A percentile compares a stretch with the other conserved stretches of the same genome.
These are phyloP conservation scores for Solanum habrochaites DNA, from an alignment of 257 asterid species.

Conservation along the genomic window DNA sequence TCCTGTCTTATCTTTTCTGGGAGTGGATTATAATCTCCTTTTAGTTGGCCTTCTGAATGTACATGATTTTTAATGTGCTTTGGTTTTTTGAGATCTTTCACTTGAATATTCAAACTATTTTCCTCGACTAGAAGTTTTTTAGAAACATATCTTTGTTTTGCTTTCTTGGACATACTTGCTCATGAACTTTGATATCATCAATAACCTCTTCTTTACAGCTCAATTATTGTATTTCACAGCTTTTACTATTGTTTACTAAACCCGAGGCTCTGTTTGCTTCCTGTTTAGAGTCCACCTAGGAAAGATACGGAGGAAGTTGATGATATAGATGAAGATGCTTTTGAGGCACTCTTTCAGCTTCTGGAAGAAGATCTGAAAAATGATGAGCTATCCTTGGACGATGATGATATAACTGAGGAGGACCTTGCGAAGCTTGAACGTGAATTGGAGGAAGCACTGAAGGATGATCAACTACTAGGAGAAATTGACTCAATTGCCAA, in stretches of 20 bases:
- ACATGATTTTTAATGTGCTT: background rate
- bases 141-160: background rate
- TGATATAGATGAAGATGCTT: slow-evolving; percentile 74
- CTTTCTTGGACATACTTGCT: background rate
- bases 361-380: slow-evolving; percentile 87
- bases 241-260: background rate
- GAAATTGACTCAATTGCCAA: slow-evolving; percentile 26
- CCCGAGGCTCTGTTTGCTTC: slow-evolving; percentile 1
- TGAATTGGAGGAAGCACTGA: slow-evolving; percentile 79
- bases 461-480: slow-evolving; percentile 62
- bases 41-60: background rate
- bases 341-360: slow-evolving; percentile 78
- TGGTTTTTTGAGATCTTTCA: background rate
- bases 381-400: slow-evolving; percentile 38
- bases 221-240: background rate
- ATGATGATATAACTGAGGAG: slow-evolving; percentile 63
- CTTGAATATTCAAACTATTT: background rate
- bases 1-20: background rate
- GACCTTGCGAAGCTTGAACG: slow-evolving; percentile 68
- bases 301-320: slow-evolving; percentile 32
- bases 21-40: background rate
- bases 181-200: background rate
- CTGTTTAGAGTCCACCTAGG: slow-evolving; percentile 18
- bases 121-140: background rate
- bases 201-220: background rate